phyloP scores from a whole-genome alignment of 768 basidiomycete species.

The Fistulinella prunicolor region DNA sequence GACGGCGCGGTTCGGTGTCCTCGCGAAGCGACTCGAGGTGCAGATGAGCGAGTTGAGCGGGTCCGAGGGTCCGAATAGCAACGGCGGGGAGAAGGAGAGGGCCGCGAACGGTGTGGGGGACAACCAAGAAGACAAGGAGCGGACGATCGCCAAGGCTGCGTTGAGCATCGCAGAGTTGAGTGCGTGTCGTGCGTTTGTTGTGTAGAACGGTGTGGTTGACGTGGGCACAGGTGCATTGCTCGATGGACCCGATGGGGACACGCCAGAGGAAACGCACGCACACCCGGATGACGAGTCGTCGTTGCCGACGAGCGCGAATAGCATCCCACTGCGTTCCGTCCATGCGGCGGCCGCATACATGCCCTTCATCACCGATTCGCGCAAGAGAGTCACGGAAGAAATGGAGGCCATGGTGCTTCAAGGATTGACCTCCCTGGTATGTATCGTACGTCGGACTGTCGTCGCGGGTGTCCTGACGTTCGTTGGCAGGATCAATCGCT shows the following conservation, averaged over 20 bases:
- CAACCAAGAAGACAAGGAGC: constrained; percentile 76
- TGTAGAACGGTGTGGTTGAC: constrained; percentile 4
- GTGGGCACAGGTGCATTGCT: constrained; percentile 45
- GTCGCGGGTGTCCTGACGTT: background rate
- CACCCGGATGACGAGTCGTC: constrained; percentile 9
- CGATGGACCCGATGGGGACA: constrained; percentile 36
- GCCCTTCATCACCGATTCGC: constrained; percentile 68
- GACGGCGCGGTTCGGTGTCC: constrained; percentile 77
- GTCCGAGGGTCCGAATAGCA: background rate
- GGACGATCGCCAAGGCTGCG: constrained; percentile 91
- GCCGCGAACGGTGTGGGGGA: constrained; percentile 25
- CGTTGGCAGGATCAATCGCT: constrained; percentile 78
- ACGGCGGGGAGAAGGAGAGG: background rate
- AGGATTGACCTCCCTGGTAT: constrained; percentile 74
- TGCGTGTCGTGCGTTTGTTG: constrained; percentile 37
- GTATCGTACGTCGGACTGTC: constrained; percentile 23
- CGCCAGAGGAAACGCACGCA: background rate
- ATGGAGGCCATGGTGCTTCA: constrained; percentile 90
- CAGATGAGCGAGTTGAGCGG: constrained; percentile 74
- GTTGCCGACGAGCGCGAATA: constrained; percentile 17
- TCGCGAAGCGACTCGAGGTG: constrained; percentile 75
- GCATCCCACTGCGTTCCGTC: constrained; percentile 69
- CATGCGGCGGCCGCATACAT: constrained; percentile 67
- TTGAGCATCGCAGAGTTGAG: constrained; percentile 89
- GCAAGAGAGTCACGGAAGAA: constrained; percentile 67